A percentile compares a stretch with the other conserved stretches of the same genome.
Evolutionary conservation across 441 rosid genomes (phyloP).

Genomic region (Syzygium syzygioides): DNA sequence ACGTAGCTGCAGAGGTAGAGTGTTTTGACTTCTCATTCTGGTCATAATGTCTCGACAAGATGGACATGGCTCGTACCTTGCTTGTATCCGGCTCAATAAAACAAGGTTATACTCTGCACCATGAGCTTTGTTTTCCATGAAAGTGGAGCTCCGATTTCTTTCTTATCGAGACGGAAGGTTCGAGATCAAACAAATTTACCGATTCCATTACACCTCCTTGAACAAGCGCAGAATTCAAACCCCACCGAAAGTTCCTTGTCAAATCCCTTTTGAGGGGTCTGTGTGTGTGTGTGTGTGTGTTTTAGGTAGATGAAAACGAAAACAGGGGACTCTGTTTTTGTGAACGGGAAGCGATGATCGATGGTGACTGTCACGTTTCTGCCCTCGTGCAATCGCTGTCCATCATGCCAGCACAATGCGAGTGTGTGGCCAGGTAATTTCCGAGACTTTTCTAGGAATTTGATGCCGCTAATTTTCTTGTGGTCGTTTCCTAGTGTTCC

Average conservation of each 20-base stretch:
- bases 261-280: neutral
- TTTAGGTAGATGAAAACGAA: neutral
- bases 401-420: neutral
- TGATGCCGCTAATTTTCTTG: neutral
- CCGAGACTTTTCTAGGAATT: neutral
- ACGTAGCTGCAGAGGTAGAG: neutral
- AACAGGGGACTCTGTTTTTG: neutral
- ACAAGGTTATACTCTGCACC: neutral
- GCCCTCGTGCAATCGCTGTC: neutral
- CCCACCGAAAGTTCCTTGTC: neutral
- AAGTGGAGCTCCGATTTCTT: neutral
- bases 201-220: neutral
- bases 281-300: neutral
- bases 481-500: neutral
- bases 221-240: neutral
- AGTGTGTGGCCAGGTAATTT: neutral
- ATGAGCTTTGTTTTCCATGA: neutral
- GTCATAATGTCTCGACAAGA: neutral
- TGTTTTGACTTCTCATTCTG: neutral
- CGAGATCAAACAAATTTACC: neutral
- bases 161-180: neutral
- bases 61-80: too few relatives aligned
- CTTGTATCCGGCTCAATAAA: neutral
- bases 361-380: neutral
- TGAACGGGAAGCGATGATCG: neutral